phyloP scores from a whole-genome alignment of 495 filamentous ascomycete genomes.

The Trichodelitschia bisporula region DNA sequence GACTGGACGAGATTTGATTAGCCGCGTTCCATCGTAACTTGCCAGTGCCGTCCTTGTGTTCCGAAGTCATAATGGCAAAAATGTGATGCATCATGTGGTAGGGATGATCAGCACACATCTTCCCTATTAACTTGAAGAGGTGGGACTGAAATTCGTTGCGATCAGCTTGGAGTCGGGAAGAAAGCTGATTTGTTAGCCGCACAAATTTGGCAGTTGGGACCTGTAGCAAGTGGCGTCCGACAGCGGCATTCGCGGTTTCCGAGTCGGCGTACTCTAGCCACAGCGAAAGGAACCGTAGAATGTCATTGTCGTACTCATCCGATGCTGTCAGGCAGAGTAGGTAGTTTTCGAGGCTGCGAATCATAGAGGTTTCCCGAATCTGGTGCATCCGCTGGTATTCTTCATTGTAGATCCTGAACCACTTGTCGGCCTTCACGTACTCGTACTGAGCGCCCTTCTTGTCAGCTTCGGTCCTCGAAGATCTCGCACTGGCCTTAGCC shows the following conservation, averaged over 20 bases:
- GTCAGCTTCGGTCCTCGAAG: conserved; percentile 20
- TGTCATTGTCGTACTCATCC: conserved; percentile 71
- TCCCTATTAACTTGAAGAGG: conserved; percentile 42
- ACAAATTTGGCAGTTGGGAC: conserved; percentile 87
- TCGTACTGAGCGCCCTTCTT: conserved; percentile 20
- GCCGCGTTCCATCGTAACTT: conserved; percentile 55
- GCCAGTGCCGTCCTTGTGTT: too few species aligned
- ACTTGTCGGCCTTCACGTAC: conserved; percentile 42
- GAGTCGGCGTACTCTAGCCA: conserved; percentile 70
- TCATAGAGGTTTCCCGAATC: conserved; percentile 55
- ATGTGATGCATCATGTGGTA: conserved; percentile 95
- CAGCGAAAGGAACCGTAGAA: conserved; percentile 78
- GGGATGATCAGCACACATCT: conserved; percentile 76
- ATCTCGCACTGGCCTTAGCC: conserved; percentile 29
- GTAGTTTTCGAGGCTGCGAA: conserved; percentile 84
- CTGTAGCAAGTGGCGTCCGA: conserved; percentile 35
- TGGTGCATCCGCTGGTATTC: conserved; percentile 58
- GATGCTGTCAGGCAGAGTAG: conserved; percentile 60
- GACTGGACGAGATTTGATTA: conserved; percentile 29
- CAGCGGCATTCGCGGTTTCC: conserved; percentile 48
- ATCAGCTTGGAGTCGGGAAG: conserved; percentile 60
- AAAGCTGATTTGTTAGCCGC: conserved; percentile 81
- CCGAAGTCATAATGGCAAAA: conserved; percentile 50
- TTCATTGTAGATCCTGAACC: conserved; percentile 69
- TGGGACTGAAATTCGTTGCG: conserved; percentile 45